Percentiles rank a stretch among this genome's conserved stretches.
These are phyloP conservation scores for Penicillium sclerotiorum DNA, from an alignment of 2,329 filamentous ascomycete genomes.

Conservation along the genomic window DNA sequence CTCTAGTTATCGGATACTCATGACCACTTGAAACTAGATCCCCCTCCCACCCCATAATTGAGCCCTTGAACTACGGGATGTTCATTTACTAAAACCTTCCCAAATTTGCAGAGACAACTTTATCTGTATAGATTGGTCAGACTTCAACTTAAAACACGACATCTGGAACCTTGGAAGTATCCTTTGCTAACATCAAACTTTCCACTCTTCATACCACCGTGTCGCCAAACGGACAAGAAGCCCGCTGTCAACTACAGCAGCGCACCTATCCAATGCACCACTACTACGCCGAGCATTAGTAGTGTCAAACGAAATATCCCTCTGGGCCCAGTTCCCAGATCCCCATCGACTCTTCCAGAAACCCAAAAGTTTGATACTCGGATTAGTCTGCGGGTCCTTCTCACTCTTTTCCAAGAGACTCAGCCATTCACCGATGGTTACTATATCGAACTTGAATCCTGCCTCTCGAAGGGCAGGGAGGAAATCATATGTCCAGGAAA, in stretches of 20 bases:
- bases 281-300: background rate
- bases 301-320: background rate
- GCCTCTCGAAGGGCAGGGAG: background rate
- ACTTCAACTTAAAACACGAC: too few species aligned
- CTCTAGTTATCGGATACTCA: too few species aligned
- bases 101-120: too few species aligned
- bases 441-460: background rate
- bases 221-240: background rate
- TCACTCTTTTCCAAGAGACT: background rate
- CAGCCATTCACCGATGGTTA: background rate
- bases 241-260: background rate
- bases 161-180: too few species aligned
- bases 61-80: too few species aligned
- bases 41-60: too few species aligned
- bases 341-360: background rate
- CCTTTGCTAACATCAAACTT: too few species aligned
- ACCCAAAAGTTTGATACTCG: background rate
- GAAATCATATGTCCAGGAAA: constrained; percentile 1
- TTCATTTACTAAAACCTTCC: too few species aligned
- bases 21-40: too few species aligned
- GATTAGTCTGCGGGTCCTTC: background rate
- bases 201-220: constrained; percentile 1
- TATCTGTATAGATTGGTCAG: too few species aligned
- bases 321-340: background rate
- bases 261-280: background rate